Percentiles rank a stretch among this genome's conserved stretches.
These are phyloP conservation scores for Calvatia gigantea DNA, from an alignment of 768 basidiomycete species.

Conservation along the genomic window DNA sequence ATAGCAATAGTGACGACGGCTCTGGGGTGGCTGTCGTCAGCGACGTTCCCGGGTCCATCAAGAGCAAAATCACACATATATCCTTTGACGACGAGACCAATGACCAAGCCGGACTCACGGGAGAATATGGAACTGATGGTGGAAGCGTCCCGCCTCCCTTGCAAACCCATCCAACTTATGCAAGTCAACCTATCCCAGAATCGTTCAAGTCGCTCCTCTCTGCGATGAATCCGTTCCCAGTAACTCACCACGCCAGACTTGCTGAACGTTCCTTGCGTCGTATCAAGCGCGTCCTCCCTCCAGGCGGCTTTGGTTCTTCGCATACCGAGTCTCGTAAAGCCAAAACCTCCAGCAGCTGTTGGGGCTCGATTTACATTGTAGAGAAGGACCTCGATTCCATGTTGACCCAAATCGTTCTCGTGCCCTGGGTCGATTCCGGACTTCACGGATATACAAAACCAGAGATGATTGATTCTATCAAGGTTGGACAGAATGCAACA, in stretches of 20 bases:
- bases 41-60: not conserved
- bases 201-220: not conserved
- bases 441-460: not conserved
- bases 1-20: not conserved
- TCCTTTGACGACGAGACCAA: not conserved
- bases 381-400: not conserved
- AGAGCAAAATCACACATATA: not conserved
- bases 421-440: not conserved
- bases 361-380: not conserved
- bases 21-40: not conserved
- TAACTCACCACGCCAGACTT: not conserved
- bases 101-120: too few relatives aligned
- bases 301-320: not conserved
- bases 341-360: not conserved
- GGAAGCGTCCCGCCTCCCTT: not conserved
- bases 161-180: not conserved
- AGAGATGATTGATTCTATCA: not conserved
- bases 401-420: not conserved
- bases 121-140: too few relatives aligned
- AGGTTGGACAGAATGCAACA: not conserved
- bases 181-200: not conserved
- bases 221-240: not conserved
- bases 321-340: not conserved
- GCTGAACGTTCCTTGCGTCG: conserved; percentile 4
- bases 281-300: conserved; percentile 2